Evolutionary conservation across 495 filamentous ascomycete species (phyloP).

Genomic region (Coniosporium apollinis): DNA sequence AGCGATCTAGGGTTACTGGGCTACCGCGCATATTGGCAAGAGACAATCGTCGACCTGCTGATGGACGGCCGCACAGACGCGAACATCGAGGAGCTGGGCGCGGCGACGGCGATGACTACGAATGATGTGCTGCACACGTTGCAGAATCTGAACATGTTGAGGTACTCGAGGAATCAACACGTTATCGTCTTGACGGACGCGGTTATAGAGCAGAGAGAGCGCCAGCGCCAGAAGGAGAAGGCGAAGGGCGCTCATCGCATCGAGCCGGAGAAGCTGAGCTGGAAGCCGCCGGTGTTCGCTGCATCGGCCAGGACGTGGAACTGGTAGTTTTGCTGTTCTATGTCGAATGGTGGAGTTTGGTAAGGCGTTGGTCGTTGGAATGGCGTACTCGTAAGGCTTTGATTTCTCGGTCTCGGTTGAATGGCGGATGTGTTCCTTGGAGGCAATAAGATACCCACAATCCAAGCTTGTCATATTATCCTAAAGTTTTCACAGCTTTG

Average conservation of each 20-base stretch:
- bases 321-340: conserved; percentile 48
- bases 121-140: conserved; percentile 88
- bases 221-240: conserved; percentile 59
- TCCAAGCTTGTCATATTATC: no score
- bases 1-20: conserved; percentile 82
- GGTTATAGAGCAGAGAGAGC: conserved; percentile 61
- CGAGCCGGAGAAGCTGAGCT: conserved; percentile 61
- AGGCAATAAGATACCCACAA: no score
- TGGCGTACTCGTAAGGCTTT: no score
- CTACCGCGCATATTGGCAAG: conserved; percentile 93
- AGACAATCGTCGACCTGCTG: conserved; percentile 74
- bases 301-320: conserved; percentile 86
- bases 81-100: conserved; percentile 67
- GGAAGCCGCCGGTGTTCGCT: conserved; percentile 93
- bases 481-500: no score
- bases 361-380: no score
- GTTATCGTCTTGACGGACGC: conserved; percentile 72
- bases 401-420: no score
- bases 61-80: conserved; percentile 44
- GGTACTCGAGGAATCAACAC: conserved; percentile 86
- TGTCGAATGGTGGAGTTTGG: no score
- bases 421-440: no score
- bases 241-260: conserved; percentile 54
- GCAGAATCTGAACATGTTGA: conserved; percentile 82
- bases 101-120: conserved; percentile 78